Conservation (phyloP, 2,329 filamentous ascomycete species). For the Penicillium sumatraense region DNA sequence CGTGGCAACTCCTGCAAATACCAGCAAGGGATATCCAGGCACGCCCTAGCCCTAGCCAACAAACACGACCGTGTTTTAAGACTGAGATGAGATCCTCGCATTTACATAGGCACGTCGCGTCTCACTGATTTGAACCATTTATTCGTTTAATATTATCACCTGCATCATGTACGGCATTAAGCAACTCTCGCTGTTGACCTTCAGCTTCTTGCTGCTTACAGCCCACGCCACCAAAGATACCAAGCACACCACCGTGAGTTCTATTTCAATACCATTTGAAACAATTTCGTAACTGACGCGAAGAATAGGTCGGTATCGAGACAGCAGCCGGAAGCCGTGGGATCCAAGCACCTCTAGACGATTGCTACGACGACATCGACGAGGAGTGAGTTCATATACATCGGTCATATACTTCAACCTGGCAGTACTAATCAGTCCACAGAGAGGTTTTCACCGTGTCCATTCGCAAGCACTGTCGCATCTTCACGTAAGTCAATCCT, state of each 20-base stretch:
- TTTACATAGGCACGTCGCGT: too few species aligned
- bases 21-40: slow-evolving; percentile 3
- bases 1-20: neutral
- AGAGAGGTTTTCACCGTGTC: slow-evolving; percentile 28
- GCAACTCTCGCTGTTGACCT: slow-evolving; percentile 22
- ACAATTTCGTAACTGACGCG: slow-evolving; percentile 4
- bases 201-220: slow-evolving; percentile 28
- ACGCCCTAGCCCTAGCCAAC: neutral
- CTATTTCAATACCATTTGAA: too few species aligned
- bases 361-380: slow-evolving; percentile 25
- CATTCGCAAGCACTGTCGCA: slow-evolving; percentile 26
- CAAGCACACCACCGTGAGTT: slow-evolving; percentile 22
- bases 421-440: slow-evolving; percentile 4
- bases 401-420: neutral
- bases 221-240: slow-evolving; percentile 18
- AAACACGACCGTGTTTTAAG: neutral
- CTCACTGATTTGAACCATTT: too few species aligned
- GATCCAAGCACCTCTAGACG: slow-evolving; percentile 25
- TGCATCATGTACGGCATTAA: slow-evolving; percentile 27
- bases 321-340: slow-evolving; percentile 23
- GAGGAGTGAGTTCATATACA: slow-evolving; percentile 21
- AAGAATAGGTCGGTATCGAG: slow-evolving; percentile 25
- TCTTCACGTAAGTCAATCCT: slow-evolving; percentile 26
- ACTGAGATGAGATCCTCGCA: too few species aligned
- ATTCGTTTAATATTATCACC: neutral